Conservation (phyloP, 768 basidiomycete genomes). For the Pleurotus ostreatus region DNA sequence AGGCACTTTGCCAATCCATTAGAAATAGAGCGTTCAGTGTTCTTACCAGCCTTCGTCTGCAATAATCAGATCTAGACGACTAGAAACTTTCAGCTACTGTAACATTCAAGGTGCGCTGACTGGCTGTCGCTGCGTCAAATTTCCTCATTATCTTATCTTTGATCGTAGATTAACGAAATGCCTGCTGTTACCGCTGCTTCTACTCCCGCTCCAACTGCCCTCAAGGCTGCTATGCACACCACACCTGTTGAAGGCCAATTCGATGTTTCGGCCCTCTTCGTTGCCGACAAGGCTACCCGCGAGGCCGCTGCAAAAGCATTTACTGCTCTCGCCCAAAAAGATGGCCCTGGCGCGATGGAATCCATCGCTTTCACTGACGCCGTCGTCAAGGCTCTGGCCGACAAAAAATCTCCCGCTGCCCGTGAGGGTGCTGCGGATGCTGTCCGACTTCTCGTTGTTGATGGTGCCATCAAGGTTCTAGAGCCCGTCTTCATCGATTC, state of each 20-base stretch:
- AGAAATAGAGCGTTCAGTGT: slow-evolving; percentile 65
- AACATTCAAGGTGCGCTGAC: slow-evolving; percentile 38
- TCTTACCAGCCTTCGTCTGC: slow-evolving; percentile 50
- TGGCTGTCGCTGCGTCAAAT: not conserved
- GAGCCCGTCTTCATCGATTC: slow-evolving; percentile 87
- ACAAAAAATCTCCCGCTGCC: slow-evolving; percentile 92
- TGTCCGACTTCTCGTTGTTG: slow-evolving; percentile 59
- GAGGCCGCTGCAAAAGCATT: slow-evolving; percentile 66
- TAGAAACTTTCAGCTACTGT: slow-evolving; percentile 21
- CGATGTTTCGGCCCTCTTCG: slow-evolving; percentile 75
- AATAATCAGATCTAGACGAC: slow-evolving; percentile 36
- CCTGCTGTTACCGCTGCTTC: slow-evolving; percentile 64
- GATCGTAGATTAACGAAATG: slow-evolving; percentile 60
- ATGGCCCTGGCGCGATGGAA: slow-evolving; percentile 74
- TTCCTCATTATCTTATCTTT: slow-evolving; percentile 11
- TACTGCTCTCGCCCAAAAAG: slow-evolving; percentile 74
- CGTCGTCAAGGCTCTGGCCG: slow-evolving; percentile 77
- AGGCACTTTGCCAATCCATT: slow-evolving; percentile 39
- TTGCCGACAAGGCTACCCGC: slow-evolving; percentile 80
- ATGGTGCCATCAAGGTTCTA: slow-evolving; percentile 74
- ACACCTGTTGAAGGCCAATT: slow-evolving; percentile 56
- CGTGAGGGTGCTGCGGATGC: slow-evolving; percentile 86
- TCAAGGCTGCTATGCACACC: slow-evolving; percentile 53
- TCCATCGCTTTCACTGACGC: slow-evolving; percentile 69
- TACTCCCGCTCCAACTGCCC: slow-evolving; percentile 60